These are phyloP conservation scores for Xylaria intraflava DNA, from an alignment of 495 filamentous ascomycete species.

Conservation along the genomic window DNA sequence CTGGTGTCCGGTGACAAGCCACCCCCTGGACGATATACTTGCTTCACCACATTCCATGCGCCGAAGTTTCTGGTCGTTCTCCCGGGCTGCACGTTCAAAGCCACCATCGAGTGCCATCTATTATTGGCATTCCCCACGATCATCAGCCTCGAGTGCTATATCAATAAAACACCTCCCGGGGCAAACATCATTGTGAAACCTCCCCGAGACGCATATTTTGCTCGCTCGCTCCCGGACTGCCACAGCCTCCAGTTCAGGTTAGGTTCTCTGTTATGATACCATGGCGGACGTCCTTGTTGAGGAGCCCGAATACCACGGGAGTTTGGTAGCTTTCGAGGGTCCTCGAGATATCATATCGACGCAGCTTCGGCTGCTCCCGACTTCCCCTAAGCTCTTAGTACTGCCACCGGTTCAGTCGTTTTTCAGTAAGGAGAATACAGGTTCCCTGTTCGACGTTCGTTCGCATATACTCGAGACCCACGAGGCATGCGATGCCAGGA, in stretches of 20 bases:
- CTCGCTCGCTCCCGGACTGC: not conserved
- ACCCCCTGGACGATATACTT: not conserved
- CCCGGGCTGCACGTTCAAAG: not conserved
- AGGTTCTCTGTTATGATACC: not conserved
- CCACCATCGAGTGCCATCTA: not conserved
- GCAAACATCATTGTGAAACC: not conserved
- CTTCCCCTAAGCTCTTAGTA: conserved; percentile 42
- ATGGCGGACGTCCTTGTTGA: conserved; percentile 1
- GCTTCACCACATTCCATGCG: not conserved
- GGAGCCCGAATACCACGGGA: conserved; percentile 29
- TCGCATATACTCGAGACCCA: conserved; percentile 38
- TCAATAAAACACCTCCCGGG: not conserved
- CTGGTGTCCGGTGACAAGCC: not conserved
- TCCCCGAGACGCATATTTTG: not conserved
- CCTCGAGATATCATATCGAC: conserved; percentile 40
- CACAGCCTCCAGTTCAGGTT: not conserved
- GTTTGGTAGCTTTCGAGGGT: conserved; percentile 48
- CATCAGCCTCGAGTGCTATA: not conserved
- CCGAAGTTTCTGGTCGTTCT: not conserved
- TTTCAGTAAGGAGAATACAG: conserved; percentile 15
- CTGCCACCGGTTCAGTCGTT: conserved; percentile 39
- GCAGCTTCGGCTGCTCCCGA: conserved; percentile 45
- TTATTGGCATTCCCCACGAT: not conserved
- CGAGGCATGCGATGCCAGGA: conserved; percentile 32
- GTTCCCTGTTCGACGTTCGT: conserved; percentile 27